Base-by-base conservation (phyloP, 2,329 filamentous ascomycete species). In the Hortaea sp. region DNA sequence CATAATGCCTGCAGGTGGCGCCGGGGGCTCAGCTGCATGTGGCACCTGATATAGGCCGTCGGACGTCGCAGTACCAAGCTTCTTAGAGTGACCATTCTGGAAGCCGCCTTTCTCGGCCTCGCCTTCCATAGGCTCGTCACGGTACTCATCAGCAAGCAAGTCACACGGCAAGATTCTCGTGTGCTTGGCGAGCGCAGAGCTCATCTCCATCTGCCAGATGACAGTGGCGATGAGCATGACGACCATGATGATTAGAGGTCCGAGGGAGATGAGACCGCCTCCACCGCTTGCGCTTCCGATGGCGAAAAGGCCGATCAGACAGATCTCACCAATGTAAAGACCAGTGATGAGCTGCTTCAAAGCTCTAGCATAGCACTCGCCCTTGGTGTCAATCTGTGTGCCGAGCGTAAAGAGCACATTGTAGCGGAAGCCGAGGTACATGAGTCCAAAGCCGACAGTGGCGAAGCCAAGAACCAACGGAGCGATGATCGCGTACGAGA, bases 341-440 rank as follows among this genome's bases (percentile, higher is more conserved):
- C 70, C 70, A 9, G 63, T 63, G 13, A 65, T 65, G 12, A 73
- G 59, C 42, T 73, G 70, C 42, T 66, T 62, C 20, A 73, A 47
- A 0, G 70, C 69, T 29, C 65, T 65, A 32, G 63, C 61, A 49
- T 72, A 72, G 1, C 64, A 63, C 3, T 57, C 58, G 6, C 70
- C 70, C 45, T 66, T 63, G 34, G 69, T 72, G 44, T 71, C 69
- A 27, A 71, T 61, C 35, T 63, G 53, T 37, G 65, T 67, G 42
- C 67, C 66, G 46, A 69, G 66, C 3, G 68, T 67, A 56, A 69
- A 72, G n/a, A 72, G 63, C 42, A 70, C 64, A 53, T 71, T 72
- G 63, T 72, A 73, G 20, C 68, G 63, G 60, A 66, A 73, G 9
- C 66, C 69, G 30, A 71, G 47, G 56, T 71, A 72, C 32, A 73